Evolutionary conservation across 306 rosid genomes (phyloP).

Genomic region (Prunus salicina): DNA sequence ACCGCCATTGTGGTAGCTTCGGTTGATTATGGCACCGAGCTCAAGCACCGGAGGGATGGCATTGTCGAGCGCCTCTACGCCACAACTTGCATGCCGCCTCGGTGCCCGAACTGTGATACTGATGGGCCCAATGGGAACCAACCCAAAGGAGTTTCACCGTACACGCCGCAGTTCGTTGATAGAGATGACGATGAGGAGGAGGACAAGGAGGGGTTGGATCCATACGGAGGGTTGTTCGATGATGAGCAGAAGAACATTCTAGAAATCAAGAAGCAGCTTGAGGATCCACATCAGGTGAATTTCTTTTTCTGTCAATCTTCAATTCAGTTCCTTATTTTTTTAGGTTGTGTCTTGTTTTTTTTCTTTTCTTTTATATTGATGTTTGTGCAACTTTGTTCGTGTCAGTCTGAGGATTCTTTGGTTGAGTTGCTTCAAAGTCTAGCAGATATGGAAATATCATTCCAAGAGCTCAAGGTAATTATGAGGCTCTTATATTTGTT

Average conservation of each 20-base stretch:
- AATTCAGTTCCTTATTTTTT: neutral
- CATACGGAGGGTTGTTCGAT: slow-evolving; percentile 69
- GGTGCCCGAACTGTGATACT: slow-evolving; percentile 48
- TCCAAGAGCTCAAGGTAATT: slow-evolving; percentile 79
- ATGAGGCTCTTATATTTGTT: neutral
- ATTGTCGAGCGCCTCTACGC: slow-evolving; percentile 74
- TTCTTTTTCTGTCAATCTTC: neutral
- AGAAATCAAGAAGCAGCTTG: slow-evolving; percentile 81
- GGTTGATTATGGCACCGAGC: slow-evolving; percentile 48
- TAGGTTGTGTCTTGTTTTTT: slow-evolving; percentile 2
- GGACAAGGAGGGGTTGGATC: slow-evolving; percentile 47
- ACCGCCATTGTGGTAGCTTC: slow-evolving; percentile 84
- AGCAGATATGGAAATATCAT: slow-evolving; percentile 94
- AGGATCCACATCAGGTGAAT: slow-evolving; percentile 70
- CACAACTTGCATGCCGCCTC: slow-evolving; percentile 32
- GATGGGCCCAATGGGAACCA: slow-evolving; percentile 23
- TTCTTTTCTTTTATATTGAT: neutral
- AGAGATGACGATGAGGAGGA: slow-evolving; percentile 37
- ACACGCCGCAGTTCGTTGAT: slow-evolving; percentile 59
- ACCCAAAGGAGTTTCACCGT: slow-evolving; percentile 42
- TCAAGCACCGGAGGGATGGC: slow-evolving; percentile 71
- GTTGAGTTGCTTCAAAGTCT: slow-evolving; percentile 81
- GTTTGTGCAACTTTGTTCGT: neutral
- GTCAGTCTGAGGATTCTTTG: slow-evolving; percentile 69
- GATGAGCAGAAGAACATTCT: slow-evolving; percentile 83